Conservation (phyloP, 768 basidiomycete genomes). For the Mrakia gelida region DNA sequence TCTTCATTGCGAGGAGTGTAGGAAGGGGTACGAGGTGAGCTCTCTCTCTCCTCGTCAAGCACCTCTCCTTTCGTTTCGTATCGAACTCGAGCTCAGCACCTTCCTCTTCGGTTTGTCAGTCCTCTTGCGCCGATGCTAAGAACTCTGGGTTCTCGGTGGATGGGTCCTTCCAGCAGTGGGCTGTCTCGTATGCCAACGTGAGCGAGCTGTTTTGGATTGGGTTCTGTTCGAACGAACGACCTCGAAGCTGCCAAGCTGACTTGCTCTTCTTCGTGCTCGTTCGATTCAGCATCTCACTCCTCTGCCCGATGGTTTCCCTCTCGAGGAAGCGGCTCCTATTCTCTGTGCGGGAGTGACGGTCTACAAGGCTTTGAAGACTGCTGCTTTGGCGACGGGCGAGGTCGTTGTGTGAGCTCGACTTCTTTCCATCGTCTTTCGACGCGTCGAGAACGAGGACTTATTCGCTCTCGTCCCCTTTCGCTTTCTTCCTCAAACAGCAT, state of each 20-base stretch:
- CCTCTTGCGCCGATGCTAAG: conserved; percentile 60
- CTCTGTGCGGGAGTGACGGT: conserved; percentile 59
- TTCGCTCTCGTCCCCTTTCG: not conserved
- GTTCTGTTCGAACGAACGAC: conserved; percentile 47
- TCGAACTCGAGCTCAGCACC: too few relatives aligned
- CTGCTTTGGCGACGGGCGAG: conserved; percentile 15
- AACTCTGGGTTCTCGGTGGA: conserved; percentile 69
- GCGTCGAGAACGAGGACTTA: too few relatives aligned
- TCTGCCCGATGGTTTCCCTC: conserved; percentile 60
- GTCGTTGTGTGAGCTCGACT: conserved; percentile 9
- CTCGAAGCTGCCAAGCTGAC: not conserved
- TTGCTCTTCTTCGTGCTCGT: not conserved
- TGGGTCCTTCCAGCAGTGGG: conserved; percentile 62
- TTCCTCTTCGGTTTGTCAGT: conserved; percentile 36
- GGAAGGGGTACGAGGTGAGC: conserved; percentile 58
- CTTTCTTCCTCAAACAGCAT: not conserved
- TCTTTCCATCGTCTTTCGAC: too few relatives aligned
- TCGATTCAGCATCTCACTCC: conserved; percentile 65
- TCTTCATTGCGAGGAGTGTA: conserved; percentile 69
- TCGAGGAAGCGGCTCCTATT: conserved; percentile 63
- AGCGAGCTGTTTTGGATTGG: not conserved
- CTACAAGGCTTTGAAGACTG: conserved; percentile 25
- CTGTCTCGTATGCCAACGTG: conserved; percentile 30
- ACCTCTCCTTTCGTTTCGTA: too few relatives aligned
- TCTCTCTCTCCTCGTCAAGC: too few relatives aligned